Evolutionary conservation across 2,329 filamentous ascomycete species (phyloP), one percentile per base, ranked within the genome.

Genomic region (Ceratocystis papillata): DNA sequence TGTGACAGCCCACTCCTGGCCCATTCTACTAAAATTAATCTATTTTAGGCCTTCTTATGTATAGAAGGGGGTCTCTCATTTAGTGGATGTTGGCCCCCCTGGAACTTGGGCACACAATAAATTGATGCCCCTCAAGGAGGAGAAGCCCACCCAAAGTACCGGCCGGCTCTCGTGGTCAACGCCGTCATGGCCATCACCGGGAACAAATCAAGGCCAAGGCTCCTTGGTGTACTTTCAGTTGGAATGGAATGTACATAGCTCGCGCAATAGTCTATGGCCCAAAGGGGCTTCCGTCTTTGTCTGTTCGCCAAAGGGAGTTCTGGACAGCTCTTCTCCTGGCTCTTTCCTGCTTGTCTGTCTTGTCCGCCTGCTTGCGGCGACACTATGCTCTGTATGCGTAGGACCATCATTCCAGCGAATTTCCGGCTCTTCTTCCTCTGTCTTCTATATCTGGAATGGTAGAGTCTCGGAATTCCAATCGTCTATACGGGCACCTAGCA

Each of bases 51-150:
- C 28, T 33, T 48, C 17, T 48, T 20, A 3, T 57, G 53, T 33
- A 57, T 10, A 33, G 53, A 57, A 57, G 25, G 53, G 53, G 37
- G 37, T 57, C 25, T 57, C 17, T 57, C 28, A 30, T 57, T 5
- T 10, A 17, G 37, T 41, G 37, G 37, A 41, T 41, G 37, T 41
- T 41, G 22, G 20, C 22, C 61, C 61, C 61, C 61, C 61, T 63
- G 61, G 61, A 63, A 63, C 61, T n/a, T 10, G 8, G 48, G 15
- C 25, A 46, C 7, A 44, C 61, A 63, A 63, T 63, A 63, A 63
- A 63, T 63, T 48, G 53, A 3, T 57, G 53, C 25, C 53, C 46
- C 53, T 57, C 53, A 2, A 57, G 53, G 53, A 28, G 53, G 10
- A 15, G 3, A 57, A 17, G 28, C 22, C 22, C 3, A 12, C 12